Percentiles rank a stretch among this genome's conserved stretches.
phyloP scores from a whole-genome alignment of 2,329 filamentous ascomycete genomes.

The Botrytis paeoniae region DNA sequence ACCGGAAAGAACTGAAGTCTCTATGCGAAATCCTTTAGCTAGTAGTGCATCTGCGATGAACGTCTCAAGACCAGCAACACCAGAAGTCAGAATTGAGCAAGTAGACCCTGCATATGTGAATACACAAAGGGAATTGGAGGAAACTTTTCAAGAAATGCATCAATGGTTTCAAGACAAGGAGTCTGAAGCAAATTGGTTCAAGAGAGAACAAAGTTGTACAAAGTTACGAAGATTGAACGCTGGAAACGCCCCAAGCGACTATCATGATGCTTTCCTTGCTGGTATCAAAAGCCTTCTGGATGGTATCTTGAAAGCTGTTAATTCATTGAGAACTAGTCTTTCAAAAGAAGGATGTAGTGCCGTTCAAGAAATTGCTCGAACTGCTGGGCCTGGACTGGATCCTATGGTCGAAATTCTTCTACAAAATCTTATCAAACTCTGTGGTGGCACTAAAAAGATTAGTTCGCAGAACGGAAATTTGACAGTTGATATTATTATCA shows the following conservation, averaged over 20 bases:
- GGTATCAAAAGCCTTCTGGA: constrained; percentile 75
- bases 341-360: constrained; percentile 82
- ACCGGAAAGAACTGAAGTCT: constrained; percentile 37
- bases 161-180: constrained; percentile 82
- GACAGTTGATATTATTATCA: constrained; percentile 78
- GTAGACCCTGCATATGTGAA: constrained; percentile 83
- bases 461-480: constrained; percentile 77
- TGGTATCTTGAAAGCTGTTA: constrained; percentile 81
- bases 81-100: constrained; percentile 63
- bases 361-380: constrained; percentile 78
- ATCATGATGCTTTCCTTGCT: constrained; percentile 64
- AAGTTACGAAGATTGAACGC: constrained; percentile 76
- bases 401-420: constrained; percentile 86
- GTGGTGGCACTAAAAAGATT: constrained; percentile 89
- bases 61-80: constrained; percentile 52
- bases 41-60: constrained; percentile 51
- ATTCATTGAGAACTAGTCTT: constrained; percentile 82
- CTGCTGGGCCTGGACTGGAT: constrained; percentile 75
- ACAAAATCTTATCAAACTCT: constrained; percentile 86
- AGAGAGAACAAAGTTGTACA: constrained; percentile 75
- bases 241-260: constrained; percentile 80
- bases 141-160: constrained; percentile 78
- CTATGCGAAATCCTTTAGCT: constrained; percentile 46
- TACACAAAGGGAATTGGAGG: constrained; percentile 82
- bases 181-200: constrained; percentile 86